A percentile compares a stretch with the other conserved stretches of the same genome.
Conservation (phyloP, 352 stramenopile species). For the Blastocystis sp. region DNA sequence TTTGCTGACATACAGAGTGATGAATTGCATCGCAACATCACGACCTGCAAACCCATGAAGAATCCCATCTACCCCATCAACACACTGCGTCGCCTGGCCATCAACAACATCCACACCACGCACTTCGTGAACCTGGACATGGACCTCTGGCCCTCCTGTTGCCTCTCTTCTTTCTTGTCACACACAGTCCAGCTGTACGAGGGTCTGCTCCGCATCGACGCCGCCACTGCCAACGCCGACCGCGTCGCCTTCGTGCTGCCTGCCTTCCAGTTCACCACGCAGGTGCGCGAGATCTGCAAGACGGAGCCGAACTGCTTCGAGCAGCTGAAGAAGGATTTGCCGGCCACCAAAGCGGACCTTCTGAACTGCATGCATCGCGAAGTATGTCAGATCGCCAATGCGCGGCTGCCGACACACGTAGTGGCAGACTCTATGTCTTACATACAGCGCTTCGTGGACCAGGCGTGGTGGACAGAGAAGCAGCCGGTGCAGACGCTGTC, state of each 20-base stretch:
- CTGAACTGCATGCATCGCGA: background rate
- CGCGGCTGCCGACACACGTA: slow-evolving; percentile 9
- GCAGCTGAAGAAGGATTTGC: background rate
- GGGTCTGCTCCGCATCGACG: background rate
- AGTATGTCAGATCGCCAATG: slow-evolving; percentile 31
- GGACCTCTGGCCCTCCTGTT: slow-evolving; percentile 50
- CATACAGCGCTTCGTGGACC: background rate
- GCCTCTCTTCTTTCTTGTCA: background rate
- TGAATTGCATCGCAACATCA: background rate
- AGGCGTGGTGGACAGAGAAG: background rate
- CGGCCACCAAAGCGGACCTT: background rate
- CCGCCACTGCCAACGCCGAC: background rate
- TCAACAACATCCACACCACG: background rate
- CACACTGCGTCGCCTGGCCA: slow-evolving; percentile 3
- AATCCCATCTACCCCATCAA: slow-evolving; percentile 55
- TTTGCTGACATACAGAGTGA: background rate
- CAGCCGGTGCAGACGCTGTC: background rate
- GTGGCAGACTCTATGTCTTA: background rate
- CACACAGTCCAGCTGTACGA: background rate
- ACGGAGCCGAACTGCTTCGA: background rate
- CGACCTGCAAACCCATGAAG: background rate
- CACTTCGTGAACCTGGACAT: slow-evolving; percentile 26
- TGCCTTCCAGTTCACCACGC: background rate
- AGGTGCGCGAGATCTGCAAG: slow-evolving; percentile 5
- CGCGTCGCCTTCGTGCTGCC: slow-evolving; percentile 31